These are phyloP conservation scores for Cymbidium sinense DNA, from an alignment of 106 monocot species.

Conservation along the genomic window DNA sequence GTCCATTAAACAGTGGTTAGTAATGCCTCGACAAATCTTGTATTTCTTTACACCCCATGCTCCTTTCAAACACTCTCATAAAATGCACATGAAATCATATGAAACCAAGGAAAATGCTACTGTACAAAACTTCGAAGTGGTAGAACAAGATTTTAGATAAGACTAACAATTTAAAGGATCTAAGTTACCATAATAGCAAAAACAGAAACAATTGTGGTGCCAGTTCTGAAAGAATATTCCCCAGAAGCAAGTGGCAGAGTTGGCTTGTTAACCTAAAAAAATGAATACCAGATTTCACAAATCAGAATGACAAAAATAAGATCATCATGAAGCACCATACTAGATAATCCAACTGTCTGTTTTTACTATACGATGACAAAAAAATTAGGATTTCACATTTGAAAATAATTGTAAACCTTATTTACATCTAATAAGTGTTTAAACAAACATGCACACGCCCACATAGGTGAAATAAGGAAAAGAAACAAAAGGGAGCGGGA, in stretches of 20 bases:
- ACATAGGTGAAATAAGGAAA: not conserved
- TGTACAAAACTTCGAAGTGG: not conserved
- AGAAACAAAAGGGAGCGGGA: not conserved
- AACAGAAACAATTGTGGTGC: slow-evolving; percentile 42
- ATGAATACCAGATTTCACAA: not conserved
- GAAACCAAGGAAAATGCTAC: not conserved
- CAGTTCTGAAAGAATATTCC: slow-evolving; percentile 71
- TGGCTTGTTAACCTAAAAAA: slow-evolving; percentile 87
- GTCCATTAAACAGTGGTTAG: not conserved
- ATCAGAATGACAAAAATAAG: not conserved
- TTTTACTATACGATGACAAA: not conserved
- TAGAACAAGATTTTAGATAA: not conserved
- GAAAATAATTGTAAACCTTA: not conserved
- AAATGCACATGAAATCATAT: not conserved
- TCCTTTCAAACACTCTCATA: not conserved
- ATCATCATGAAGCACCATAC: not conserved
- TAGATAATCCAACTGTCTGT: not conserved
- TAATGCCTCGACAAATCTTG: not conserved
- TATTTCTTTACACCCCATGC: not conserved
- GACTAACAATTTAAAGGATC: not conserved
- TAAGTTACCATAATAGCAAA: slow-evolving; percentile 72
- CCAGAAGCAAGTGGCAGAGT: slow-evolving; percentile 90
- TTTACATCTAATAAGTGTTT: not conserved
- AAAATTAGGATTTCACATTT: not conserved
- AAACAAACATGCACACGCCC: not conserved